These are phyloP conservation scores for Didymella exigua DNA, from an alignment of 2,329 filamentous ascomycete species.

Conservation along the genomic window DNA sequence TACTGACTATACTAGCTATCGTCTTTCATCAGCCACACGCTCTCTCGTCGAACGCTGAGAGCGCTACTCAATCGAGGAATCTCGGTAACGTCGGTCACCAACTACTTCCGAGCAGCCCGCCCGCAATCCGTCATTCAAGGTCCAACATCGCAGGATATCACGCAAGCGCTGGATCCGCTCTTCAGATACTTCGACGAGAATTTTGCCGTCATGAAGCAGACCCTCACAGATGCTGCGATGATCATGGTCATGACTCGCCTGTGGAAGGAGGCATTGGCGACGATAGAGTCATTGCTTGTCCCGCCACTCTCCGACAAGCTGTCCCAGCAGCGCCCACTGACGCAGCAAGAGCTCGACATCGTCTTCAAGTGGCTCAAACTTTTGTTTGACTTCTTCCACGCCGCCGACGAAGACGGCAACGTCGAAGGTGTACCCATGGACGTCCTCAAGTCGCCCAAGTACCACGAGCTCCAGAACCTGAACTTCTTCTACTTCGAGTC, in stretches of 20 bases:
- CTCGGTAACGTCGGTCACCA: constrained; percentile 74
- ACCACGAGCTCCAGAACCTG: constrained; percentile 92
- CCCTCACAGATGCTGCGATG: constrained; percentile 94
- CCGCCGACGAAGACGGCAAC: constrained; percentile 83
- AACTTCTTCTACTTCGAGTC: constrained; percentile 99
- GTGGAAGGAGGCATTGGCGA: constrained; percentile 96
- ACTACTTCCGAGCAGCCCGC: constrained; percentile 62
- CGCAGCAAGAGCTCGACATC: constrained; percentile 87
- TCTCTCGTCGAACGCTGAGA: constrained; percentile 81
- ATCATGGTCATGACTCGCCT: constrained; percentile 95
- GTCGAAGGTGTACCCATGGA: constrained; percentile 88
- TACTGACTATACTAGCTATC: constrained; percentile 67
- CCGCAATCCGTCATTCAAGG: constrained; percentile 57
- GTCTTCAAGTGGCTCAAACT: constrained; percentile 94
- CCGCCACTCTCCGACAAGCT: constrained; percentile 95
- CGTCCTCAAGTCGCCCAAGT: constrained; percentile 95
- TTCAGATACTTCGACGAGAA: constrained; percentile 98
- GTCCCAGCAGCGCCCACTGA: constrained; percentile 81
- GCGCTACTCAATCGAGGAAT: constrained; percentile 75
- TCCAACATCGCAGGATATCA: constrained; percentile 74
- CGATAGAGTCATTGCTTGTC: constrained; percentile 86
- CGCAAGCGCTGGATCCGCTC: constrained; percentile 79
- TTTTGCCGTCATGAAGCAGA: constrained; percentile 98
- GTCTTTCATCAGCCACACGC: constrained; percentile 85
- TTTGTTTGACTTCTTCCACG: constrained; percentile 94